Evolutionary conservation across 2,329 filamentous ascomycete genomes (phyloP), one percentile per base, ranked within the genome.

Genomic region (Dendrostoma leiphaemia): DNA sequence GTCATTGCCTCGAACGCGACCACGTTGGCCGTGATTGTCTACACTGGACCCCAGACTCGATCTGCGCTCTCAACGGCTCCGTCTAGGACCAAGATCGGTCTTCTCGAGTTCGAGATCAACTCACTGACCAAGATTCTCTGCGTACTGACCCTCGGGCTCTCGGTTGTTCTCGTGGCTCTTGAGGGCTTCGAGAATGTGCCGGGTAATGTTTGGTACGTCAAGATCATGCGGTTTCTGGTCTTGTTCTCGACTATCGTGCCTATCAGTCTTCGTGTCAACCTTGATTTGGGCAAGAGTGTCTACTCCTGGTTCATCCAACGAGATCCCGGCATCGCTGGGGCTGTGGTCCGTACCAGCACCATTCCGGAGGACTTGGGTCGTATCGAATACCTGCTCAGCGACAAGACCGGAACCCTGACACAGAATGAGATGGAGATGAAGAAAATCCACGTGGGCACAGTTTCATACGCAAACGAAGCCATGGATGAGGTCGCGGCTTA

Each of bases 341-440:
- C 94, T 0, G 88, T 99, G 6, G 95, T 99, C 4, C 84, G 94
- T 54, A 99, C 94, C 1, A 97, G 92, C 68, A 99, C 94, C 0
- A 99, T 99, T 43, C 95, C 94, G 0, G 94, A 99, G 70, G 94
- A 99, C 64, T 76, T 99, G 3, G 94, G 94, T 7, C 83, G 95
- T 23, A 96, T 99, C 41, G 94, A 99, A 70, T 99, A 99, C 68
- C 78, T 99, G 2, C 79, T 99, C 28, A 97, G 91, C 59, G 94
- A 99, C 71, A 99, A 99, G 72, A 99, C 94, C 1, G 94, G 94
- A n/a, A 99, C 94, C 2, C 72, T 99, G 56, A 99, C 94, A 0
- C 91, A 97, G 63, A 99, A 99, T 65, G 91, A 96, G 65, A 97
- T 97, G 92, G 93, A 97, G 66, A 88, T 99, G 81, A 96, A 95